phyloP scores from a whole-genome alignment of 768 basidiomycete genomes.

The Leccinum fibrillosum region DNA sequence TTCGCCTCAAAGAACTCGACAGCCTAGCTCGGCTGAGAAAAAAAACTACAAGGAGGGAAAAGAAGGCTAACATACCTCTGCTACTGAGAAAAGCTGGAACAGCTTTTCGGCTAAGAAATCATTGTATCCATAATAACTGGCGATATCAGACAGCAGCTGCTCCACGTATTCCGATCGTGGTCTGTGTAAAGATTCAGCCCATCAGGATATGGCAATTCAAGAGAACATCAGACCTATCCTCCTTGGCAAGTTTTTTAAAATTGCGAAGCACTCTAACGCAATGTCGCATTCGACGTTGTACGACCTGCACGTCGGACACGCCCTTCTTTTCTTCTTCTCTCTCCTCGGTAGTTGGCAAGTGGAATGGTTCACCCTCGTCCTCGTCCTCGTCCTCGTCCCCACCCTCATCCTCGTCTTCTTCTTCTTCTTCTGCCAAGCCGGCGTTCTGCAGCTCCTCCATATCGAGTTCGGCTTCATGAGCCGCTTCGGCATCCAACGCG shows the following conservation, averaged over 20 bases:
- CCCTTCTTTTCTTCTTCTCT: constrained; percentile 66
- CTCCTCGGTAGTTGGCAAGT: constrained; percentile 68
- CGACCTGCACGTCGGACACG: constrained; percentile 69
- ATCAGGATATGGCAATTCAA: constrained; percentile 1
- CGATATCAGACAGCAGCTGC: constrained; percentile 86
- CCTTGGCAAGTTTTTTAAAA: constrained; percentile 64
- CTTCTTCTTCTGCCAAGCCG: constrained; percentile 46
- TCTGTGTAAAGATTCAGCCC: constrained; percentile 40
- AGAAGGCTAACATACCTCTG: constrained; percentile 59
- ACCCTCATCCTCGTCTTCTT: constrained; percentile 43
- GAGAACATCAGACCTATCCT: constrained; percentile 49
- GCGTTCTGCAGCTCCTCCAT: constrained; percentile 61
- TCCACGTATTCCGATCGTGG: constrained; percentile 87
- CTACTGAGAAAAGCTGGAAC: constrained; percentile 88
- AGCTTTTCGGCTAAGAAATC: constrained; percentile 92
- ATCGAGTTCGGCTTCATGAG: constrained; percentile 67
- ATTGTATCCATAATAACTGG: constrained; percentile 97
- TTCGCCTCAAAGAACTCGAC: constrained; percentile 99
- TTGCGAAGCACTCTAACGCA: constrained; percentile 70
- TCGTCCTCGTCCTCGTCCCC: constrained; percentile 34
- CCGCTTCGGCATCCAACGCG: constrained; percentile 66
- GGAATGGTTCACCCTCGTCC: constrained; percentile 44
- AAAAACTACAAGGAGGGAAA: background rate
- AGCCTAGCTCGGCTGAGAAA: constrained; percentile 49
- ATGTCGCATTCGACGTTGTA: constrained; percentile 78